phyloP scores from a whole-genome alignment of 2,329 filamentous ascomycete species.

The Aureobasidium musti region DNA sequence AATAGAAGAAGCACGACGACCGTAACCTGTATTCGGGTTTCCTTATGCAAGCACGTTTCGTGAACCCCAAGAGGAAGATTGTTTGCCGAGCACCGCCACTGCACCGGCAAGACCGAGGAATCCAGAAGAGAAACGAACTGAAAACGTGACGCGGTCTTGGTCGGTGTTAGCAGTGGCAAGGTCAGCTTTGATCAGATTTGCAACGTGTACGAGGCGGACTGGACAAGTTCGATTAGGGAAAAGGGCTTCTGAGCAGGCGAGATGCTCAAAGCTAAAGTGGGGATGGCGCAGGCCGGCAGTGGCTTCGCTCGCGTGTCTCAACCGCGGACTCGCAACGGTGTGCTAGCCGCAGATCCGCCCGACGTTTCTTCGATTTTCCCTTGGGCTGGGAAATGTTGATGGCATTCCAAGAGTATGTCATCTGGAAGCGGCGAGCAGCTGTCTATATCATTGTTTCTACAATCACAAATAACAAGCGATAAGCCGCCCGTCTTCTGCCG shows the following conservation, averaged over 20 bases:
- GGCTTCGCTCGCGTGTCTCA: conserved; percentile 27
- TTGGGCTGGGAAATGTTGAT: conserved; percentile 12
- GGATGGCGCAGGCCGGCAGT: conserved; percentile 27
- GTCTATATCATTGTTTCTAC: conserved; percentile 2
- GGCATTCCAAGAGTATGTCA: not conserved
- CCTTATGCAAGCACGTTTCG: conserved; percentile 29
- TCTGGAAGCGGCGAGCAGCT: not conserved
- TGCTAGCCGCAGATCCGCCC: conserved; percentile 15
- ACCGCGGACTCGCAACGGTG: conserved; percentile 18
- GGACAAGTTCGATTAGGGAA: conserved; percentile 11
- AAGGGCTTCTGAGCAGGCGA: conserved; percentile 16
- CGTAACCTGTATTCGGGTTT: conserved; percentile 14
- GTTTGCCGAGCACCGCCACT: conserved; percentile 22
- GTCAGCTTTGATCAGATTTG: conserved; percentile 17
- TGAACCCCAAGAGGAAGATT: not conserved
- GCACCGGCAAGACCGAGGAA: conserved; percentile 15
- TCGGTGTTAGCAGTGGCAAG: conserved; percentile 20
- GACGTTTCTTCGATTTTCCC: conserved; percentile 19
- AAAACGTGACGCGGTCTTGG: conserved; percentile 4
- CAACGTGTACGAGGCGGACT: conserved; percentile 25
- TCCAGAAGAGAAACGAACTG: not conserved
- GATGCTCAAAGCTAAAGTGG: conserved; percentile 21
- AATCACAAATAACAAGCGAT: not conserved
- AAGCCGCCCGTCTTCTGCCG: conserved; percentile 14
- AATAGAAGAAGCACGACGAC: conserved; percentile 23